Evolutionary conservation across 129 eudicot genomes (phyloP).

Genomic region (Calendula officinalis): DNA sequence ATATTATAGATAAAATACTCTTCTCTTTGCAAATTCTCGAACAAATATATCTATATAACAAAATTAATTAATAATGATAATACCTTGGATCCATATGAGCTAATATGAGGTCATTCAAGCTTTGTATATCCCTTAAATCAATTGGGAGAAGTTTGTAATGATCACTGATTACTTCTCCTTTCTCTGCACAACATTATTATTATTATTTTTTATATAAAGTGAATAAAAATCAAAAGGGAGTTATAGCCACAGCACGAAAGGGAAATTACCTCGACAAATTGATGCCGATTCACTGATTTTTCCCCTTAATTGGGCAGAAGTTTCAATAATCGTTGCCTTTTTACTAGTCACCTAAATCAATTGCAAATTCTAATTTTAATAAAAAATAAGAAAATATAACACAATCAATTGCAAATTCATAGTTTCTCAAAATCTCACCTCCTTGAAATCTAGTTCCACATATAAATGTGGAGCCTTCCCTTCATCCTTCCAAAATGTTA

Average conservation of each 20-base stretch:
- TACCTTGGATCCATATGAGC: conserved; percentile 91
- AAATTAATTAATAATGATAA: conserved; percentile 21
- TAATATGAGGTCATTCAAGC: conserved; percentile 63
- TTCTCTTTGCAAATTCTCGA: conserved; percentile 10
- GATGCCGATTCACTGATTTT: conserved; percentile 73
- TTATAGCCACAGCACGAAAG: conserved; percentile 3
- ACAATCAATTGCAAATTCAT: neutral
- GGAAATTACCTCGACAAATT: conserved; percentile 68
- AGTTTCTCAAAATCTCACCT: conserved; percentile 43
- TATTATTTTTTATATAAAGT: neutral
- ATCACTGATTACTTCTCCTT: conserved; percentile 80
- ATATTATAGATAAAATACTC: neutral
- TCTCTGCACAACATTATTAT: conserved; percentile 47
- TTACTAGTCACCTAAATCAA: conserved; percentile 69
- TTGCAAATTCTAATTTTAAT: conserved; percentile 8
- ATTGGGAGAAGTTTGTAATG: conserved; percentile 88
- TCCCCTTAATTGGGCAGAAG: conserved; percentile 49
- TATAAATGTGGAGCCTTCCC: conserved; percentile 89
- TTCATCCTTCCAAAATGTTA: conserved; percentile 65
- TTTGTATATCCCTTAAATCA: conserved; percentile 80
- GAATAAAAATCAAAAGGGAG: conserved; percentile 10
- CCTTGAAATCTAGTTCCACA: conserved; percentile 93
- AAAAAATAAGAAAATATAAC: neutral
- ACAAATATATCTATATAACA: conserved; percentile 3
- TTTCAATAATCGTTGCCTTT: conserved; percentile 87